Conservation (phyloP, 1,284 basidiomycete genomes). For the Athelia psychrophila region DNA sequence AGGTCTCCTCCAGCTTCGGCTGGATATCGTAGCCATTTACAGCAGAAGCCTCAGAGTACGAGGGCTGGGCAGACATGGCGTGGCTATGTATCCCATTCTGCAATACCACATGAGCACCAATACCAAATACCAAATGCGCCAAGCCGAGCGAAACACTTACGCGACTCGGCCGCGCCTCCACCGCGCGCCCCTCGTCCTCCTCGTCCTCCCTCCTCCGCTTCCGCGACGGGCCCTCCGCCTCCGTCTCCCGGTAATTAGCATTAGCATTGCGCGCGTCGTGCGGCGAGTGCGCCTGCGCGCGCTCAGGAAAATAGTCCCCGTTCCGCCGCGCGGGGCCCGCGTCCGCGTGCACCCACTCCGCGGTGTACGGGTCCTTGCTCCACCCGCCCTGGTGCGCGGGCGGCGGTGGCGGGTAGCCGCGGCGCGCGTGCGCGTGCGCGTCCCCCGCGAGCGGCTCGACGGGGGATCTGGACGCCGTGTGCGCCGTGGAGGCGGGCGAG, state of each 20-base stretch:
- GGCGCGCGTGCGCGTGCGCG: conserved; percentile 27
- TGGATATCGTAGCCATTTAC: conserved; percentile 32
- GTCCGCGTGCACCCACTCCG: conserved; percentile 37
- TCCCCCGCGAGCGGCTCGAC: conserved; percentile 15
- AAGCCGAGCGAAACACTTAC: conserved; percentile 34
- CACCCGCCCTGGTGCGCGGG: conserved; percentile 33
- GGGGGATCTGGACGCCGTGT: conserved; percentile 20
- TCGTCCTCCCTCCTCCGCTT: conserved; percentile 49
- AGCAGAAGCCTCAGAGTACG: conserved; percentile 32
- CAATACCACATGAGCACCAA: neutral
- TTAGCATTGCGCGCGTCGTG: conserved; percentile 22
- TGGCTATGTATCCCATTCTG: conserved; percentile 38
- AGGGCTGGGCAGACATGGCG: conserved; percentile 35
- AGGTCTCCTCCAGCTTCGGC: conserved; percentile 24
- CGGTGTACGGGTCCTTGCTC: conserved; percentile 36
- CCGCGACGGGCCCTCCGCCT: conserved; percentile 40
- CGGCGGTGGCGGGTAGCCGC: conserved; percentile 25
- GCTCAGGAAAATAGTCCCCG: conserved; percentile 32
- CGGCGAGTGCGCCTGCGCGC: conserved; percentile 20
- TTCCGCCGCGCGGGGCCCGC: conserved; percentile 29
- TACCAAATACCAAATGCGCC: neutral
- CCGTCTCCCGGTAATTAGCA: conserved; percentile 29
- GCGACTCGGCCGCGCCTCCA: conserved; percentile 39
- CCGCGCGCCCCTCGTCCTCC: conserved; percentile 52
- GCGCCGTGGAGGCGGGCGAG: conserved; percentile 24